Evolutionary conservation across 345 rosid genomes (phyloP).

Genomic region (Kandelia obovata): DNA sequence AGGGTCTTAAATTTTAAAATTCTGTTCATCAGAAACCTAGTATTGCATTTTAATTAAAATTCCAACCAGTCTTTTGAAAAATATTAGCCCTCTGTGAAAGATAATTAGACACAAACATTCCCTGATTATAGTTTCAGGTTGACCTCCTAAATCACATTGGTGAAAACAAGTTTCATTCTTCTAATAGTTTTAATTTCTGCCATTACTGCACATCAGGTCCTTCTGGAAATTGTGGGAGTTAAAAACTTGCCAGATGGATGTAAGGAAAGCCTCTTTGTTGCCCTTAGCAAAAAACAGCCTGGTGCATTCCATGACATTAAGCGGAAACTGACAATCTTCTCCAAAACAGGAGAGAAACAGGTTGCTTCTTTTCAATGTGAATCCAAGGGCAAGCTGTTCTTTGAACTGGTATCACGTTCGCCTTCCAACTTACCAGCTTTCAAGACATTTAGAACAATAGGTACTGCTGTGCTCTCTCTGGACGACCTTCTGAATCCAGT

Average conservation of each 20-base stretch:
- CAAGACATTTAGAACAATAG: slow-evolving; percentile 47
- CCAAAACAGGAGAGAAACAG: slow-evolving; percentile 60
- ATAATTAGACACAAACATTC: no score
- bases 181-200: not conserved
- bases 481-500: slow-evolving; percentile 57
- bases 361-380: slow-evolving; percentile 77
- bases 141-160: not conserved
- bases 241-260: slow-evolving; percentile 61
- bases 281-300: slow-evolving; percentile 61
- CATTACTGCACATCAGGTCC: slow-evolving; percentile 32
- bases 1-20: no score
- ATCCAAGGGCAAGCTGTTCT: slow-evolving; percentile 65
- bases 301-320: slow-evolving; percentile 62
- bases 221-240: slow-evolving; percentile 67
- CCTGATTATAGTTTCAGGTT: not conserved
- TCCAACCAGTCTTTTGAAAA: no score
- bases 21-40: no score
- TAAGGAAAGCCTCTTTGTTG: slow-evolving; percentile 59
- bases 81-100: no score
- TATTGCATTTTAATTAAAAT: no score
- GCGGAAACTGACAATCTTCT: slow-evolving; percentile 47
- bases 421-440: slow-evolving; percentile 41
- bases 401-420: slow-evolving; percentile 61
- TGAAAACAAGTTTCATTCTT: not conserved
- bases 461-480: slow-evolving; percentile 53